Evolutionary conservation across 371 early-diverging fungal species (phyloP).

Genomic region (Thermomucor indicae-seudaticae): DNA sequence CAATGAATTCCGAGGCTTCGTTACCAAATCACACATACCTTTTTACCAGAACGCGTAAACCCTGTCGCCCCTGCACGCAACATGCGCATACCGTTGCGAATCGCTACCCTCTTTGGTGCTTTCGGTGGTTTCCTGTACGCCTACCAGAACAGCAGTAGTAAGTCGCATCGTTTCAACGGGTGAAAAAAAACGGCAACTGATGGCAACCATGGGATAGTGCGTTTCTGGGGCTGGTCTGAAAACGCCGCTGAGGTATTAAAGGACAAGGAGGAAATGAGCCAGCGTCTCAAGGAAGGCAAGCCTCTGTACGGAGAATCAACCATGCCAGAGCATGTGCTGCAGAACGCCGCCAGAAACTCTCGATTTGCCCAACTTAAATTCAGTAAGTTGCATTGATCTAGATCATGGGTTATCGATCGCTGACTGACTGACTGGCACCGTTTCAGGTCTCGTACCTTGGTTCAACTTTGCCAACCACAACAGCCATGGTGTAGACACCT

Average conservation of each 20-base stretch:
- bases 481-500: slow-evolving; percentile 69
- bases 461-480: slow-evolving; percentile 84
- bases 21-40: background rate
- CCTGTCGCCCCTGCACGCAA: slow-evolving; percentile 43
- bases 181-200: background rate
- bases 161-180: slow-evolving; percentile 10
- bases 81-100: slow-evolving; percentile 47
- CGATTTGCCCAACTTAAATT: slow-evolving; percentile 65
- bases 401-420: background rate
- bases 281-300: slow-evolving; percentile 64
- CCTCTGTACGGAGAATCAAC: slow-evolving; percentile 66
- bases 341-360: slow-evolving; percentile 67
- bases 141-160: slow-evolving; percentile 67
- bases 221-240: slow-evolving; percentile 94
- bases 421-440: background rate
- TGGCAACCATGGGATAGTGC: slow-evolving; percentile 44
- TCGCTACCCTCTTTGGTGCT: slow-evolving; percentile 52
- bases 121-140: slow-evolving; percentile 69
- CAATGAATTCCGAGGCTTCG: background rate
- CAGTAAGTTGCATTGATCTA: slow-evolving; percentile 36
- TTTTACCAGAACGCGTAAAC: slow-evolving; percentile 36
- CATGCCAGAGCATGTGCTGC: slow-evolving; percentile 61
- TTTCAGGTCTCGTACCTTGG: slow-evolving; percentile 65
- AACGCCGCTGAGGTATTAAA: slow-evolving; percentile 77
- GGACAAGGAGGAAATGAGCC: slow-evolving; percentile 66